Evolutionary conservation across 2,329 filamentous ascomycete species (phyloP).

Genomic region (Colletotrichum liriopes): DNA sequence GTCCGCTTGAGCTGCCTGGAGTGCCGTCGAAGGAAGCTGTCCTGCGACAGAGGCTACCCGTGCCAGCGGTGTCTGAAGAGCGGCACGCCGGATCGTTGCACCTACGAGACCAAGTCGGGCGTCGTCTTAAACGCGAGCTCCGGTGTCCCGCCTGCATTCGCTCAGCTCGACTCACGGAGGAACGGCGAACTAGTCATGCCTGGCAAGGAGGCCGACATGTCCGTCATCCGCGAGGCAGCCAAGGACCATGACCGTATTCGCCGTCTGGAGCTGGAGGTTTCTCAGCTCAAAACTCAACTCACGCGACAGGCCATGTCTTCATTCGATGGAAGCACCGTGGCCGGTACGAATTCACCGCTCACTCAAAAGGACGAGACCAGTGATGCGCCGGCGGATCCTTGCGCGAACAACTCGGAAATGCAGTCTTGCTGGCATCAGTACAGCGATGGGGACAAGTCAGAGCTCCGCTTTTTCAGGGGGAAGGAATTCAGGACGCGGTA

Average conservation of each 20-base stretch:
- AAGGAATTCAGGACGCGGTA: constrained; percentile 74
- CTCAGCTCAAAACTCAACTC: constrained; percentile 69
- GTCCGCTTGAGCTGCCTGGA: constrained; percentile 73
- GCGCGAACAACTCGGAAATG: constrained; percentile 44
- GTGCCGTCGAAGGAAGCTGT: constrained; percentile 73
- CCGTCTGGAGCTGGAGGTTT: constrained; percentile 71
- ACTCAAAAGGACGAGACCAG: constrained; percentile 61
- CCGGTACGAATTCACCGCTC: constrained; percentile 60
- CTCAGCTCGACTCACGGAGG: constrained; percentile 58
- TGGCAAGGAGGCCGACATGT: constrained; percentile 55
- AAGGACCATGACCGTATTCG: constrained; percentile 73
- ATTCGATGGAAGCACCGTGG: constrained; percentile 68
- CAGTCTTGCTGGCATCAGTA: constrained; percentile 48
- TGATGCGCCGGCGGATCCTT: constrained; percentile 53
- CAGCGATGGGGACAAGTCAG: constrained; percentile 63
- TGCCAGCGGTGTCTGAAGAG: constrained; percentile 76
- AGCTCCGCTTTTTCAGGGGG: constrained; percentile 71
- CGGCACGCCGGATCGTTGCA: constrained; percentile 72
- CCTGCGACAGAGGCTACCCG: constrained; percentile 73
- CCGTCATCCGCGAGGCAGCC: constrained; percentile 55
- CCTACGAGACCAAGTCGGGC: constrained; percentile 71
- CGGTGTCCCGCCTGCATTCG: constrained; percentile 60
- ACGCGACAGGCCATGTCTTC: constrained; percentile 60
- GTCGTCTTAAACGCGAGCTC: constrained; percentile 65
- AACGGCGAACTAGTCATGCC: constrained; percentile 50